Percentiles rank a stretch among this genome's conserved stretches.
These are phyloP conservation scores for Cutaneotrichosporon sp. DNA, from an alignment of 1,284 basidiomycete genomes.

Conservation along the genomic window DNA sequence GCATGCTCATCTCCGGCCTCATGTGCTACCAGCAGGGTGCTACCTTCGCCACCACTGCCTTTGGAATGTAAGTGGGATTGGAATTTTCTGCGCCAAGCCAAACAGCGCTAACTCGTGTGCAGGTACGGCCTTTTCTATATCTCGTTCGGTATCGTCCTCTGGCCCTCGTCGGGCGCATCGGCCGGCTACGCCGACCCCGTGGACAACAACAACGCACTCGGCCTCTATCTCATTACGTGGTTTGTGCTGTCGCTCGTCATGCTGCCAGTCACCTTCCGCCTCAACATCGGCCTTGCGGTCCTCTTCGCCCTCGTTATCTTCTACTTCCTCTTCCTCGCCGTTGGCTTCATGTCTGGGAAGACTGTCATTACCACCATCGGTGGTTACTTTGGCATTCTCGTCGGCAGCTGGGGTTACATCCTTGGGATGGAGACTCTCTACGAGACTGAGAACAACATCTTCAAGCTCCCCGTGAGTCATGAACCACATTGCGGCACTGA, in stretches of 20 bases:
- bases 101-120: neutral
- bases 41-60: slow-evolving; percentile 20
- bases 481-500: neutral
- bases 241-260: slow-evolving; percentile 21
- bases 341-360: slow-evolving; percentile 21
- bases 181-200: slow-evolving; percentile 12
- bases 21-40: slow-evolving; percentile 23
- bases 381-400: slow-evolving; percentile 23
- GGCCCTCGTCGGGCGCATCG: slow-evolving; percentile 16
- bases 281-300: slow-evolving; percentile 21
- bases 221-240: slow-evolving; percentile 21
- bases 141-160: slow-evolving; percentile 21
- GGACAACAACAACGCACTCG: slow-evolving; percentile 24
- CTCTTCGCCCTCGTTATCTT: slow-evolving; percentile 21
- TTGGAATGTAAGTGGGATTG: slow-evolving; percentile 16
- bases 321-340: slow-evolving; percentile 26
- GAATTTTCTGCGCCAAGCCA: neutral
- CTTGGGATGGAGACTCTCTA: slow-evolving; percentile 22
- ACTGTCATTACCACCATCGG: slow-evolving; percentile 14
- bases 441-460: slow-evolving; percentile 18
- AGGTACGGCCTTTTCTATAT: slow-evolving; percentile 26
- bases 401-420: slow-evolving; percentile 22
- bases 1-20: slow-evolving; percentile 26
- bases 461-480: slow-evolving; percentile 20
- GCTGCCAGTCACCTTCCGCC: slow-evolving; percentile 19